Evolutionary conservation across 176 grass and related monocot genomes (phyloP).

Genomic region (Paspalum notatum): DNA sequence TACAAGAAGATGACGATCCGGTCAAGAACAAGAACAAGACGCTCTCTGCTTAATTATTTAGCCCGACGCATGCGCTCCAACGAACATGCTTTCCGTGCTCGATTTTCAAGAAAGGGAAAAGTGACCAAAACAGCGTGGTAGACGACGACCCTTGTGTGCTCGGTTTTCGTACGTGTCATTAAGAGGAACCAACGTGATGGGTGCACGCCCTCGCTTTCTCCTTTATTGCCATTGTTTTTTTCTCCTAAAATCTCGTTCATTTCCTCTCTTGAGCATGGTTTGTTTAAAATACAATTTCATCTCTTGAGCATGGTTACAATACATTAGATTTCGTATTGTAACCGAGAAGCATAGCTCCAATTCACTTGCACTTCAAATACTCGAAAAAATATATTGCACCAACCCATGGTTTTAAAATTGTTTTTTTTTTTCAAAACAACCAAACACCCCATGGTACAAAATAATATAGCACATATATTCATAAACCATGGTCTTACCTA

Average conservation of each 20-base stretch:
- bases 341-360: too few relatives aligned
- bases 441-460: too few relatives aligned
- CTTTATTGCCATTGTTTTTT: background rate
- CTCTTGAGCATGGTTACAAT: too few relatives aligned
- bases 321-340: too few relatives aligned
- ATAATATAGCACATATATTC: too few relatives aligned
- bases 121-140: background rate
- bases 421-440: too few relatives aligned
- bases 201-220: background rate
- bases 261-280: background rate
- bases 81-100: conserved; percentile 1
- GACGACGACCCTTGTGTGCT: background rate
- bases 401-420: too few relatives aligned
- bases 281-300: too few relatives aligned
- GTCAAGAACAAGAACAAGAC: background rate
- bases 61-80: background rate
- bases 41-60: background rate
- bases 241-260: background rate
- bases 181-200: background rate
- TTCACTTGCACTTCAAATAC: too few relatives aligned
- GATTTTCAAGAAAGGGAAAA: conserved; percentile 8
- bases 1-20: background rate
- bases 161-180: background rate
- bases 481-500: too few relatives aligned
- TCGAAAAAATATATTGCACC: too few relatives aligned